Evolutionary conservation across 192 early-diverging fungal genomes (phyloP).

Genomic region (Dissophora ornata): DNA sequence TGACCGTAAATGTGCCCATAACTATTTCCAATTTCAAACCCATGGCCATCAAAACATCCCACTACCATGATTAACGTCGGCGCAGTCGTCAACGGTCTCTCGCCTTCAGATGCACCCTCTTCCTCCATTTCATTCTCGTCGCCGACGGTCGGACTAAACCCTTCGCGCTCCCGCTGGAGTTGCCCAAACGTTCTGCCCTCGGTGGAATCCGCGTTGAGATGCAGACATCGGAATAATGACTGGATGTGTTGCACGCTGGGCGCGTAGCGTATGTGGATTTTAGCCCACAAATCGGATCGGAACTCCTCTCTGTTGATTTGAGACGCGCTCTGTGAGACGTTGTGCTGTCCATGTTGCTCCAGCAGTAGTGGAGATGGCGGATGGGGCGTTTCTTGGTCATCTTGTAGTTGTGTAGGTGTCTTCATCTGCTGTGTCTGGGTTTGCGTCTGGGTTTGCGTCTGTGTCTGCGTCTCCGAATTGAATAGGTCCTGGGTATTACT

Average conservation of each 20-base stretch:
- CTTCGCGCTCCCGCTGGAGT: neutral
- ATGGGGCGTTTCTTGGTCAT: too few relatives aligned
- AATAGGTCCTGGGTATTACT: conserved; percentile 8
- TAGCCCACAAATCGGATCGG: conserved; percentile 24
- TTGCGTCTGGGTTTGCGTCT: conserved; percentile 3
- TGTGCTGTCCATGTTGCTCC: neutral
- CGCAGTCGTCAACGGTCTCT: neutral
- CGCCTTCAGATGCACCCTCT: too few relatives aligned
- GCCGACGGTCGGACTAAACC: neutral
- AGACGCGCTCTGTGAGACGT: too few relatives aligned
- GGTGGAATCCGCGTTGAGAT: conserved; percentile 16
- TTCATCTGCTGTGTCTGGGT: conserved; percentile 5
- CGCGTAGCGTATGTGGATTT: conserved; percentile 44
- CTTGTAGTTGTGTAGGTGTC: neutral
- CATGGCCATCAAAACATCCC: conserved; percentile 1
- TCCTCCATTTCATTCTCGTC: too few relatives aligned
- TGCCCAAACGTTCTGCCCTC: conserved; percentile 33
- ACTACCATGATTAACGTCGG: conserved; percentile 5
- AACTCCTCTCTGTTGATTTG: neutral
- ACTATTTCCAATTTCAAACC: neutral
- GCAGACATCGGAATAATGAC: conserved; percentile 34
- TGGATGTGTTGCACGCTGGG: conserved; percentile 26
- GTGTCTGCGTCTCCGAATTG: conserved; percentile 20
- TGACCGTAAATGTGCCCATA: too few relatives aligned
- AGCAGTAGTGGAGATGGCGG: too few relatives aligned